phyloP scores from a whole-genome alignment of 139 green algal genomes.

The Marvania coccoides region DNA sequence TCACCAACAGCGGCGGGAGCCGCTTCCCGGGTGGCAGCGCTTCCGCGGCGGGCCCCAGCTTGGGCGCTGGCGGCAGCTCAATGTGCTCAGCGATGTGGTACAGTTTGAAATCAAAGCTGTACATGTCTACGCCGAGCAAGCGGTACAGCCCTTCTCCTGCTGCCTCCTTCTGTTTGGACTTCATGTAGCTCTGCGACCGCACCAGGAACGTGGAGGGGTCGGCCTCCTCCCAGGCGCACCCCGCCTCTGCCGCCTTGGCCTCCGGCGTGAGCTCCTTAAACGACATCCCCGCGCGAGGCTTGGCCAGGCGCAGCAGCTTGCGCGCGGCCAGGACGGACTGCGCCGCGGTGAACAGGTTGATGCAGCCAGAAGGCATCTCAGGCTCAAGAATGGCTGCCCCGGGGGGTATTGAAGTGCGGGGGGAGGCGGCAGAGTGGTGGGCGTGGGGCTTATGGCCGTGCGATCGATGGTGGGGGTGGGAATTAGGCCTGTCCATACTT shows the following conservation, averaged over 20 bases:
- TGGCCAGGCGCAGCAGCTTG: constrained; percentile 1
- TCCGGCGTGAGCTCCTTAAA: not conserved
- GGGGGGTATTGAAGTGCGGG: no score
- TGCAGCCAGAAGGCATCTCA: constrained; percentile 15
- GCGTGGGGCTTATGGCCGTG: no score
- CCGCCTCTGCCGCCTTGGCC: not conserved
- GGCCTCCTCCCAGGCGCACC: constrained; percentile 7
- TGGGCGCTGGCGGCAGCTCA: constrained; percentile 47
- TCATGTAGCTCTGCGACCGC: constrained; percentile 25
- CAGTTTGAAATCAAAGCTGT: constrained; percentile 61
- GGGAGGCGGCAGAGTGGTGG: no score
- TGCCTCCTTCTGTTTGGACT: constrained; percentile 45
- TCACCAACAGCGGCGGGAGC: constrained; percentile 66
- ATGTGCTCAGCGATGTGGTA: constrained; percentile 62
- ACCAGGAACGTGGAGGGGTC: constrained; percentile 20
- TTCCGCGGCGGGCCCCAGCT: not conserved
- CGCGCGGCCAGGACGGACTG: not conserved
- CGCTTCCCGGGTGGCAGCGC: constrained; percentile 26
- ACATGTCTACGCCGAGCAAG: constrained; percentile 62
- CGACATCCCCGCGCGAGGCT: constrained; percentile 8
- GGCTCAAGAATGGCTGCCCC: no score
- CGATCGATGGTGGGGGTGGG: no score
- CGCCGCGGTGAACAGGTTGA: constrained; percentile 6
- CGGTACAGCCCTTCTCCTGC: constrained; percentile 53
- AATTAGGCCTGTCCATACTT: no score